Evolutionary conservation across 768 basidiomycete genomes (phyloP).

Genomic region (Rhizopogon vesiculosus): DNA sequence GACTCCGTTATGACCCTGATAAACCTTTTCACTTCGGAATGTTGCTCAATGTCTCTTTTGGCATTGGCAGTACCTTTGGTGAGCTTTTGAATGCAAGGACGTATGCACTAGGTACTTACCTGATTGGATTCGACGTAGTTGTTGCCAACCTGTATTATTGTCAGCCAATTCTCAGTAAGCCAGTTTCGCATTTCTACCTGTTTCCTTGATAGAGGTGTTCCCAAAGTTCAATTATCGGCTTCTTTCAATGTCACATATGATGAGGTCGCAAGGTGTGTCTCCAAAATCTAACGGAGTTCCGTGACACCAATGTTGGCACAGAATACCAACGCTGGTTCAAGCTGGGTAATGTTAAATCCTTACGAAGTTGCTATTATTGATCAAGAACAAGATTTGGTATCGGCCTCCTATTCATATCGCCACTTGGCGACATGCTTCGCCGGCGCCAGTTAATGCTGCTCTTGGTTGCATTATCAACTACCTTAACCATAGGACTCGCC

Average conservation of each 20-base stretch:
- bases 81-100: constrained; percentile 9
- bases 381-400: background rate
- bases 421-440: constrained; percentile 42
- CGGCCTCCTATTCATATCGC: constrained; percentile 40
- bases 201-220: background rate
- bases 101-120: background rate
- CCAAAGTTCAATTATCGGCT: constrained; percentile 26
- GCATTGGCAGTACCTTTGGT: constrained; percentile 43
- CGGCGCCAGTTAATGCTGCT: constrained; percentile 36
- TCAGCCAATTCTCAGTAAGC: constrained; percentile 70
- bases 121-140: constrained; percentile 9
- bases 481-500: constrained; percentile 37
- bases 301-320: constrained; percentile 17
- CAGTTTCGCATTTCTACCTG: background rate
- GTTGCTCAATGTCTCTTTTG: constrained; percentile 42
- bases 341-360: constrained; percentile 44
- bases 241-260: constrained; percentile 31
- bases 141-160: constrained; percentile 79
- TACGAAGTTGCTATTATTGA: background rate
- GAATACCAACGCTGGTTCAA: constrained; percentile 63
- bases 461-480: constrained; percentile 26
- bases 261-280: constrained; percentile 27
- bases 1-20: constrained; percentile 35
- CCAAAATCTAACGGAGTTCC: background rate
- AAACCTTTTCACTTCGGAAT: constrained; percentile 32